These are phyloP conservation scores for Polychaeton citri DNA, from an alignment of 2,329 filamentous ascomycete genomes.

Conservation along the genomic window DNA sequence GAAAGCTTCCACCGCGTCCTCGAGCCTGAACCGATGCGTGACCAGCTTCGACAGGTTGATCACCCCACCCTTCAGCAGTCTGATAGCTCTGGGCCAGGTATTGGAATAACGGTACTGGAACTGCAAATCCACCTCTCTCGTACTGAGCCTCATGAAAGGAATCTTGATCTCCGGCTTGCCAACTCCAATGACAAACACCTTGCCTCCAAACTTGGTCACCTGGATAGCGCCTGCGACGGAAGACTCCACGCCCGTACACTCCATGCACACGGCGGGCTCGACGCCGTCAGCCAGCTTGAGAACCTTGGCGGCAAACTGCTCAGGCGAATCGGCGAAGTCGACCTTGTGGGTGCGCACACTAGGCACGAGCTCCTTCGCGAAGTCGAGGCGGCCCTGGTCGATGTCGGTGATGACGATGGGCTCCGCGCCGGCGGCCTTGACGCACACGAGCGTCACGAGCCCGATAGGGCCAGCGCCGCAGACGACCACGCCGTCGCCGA, in stretches of 20 bases:
- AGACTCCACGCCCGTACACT: constrained; percentile 91
- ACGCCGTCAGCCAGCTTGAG: constrained; percentile 61
- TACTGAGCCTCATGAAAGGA: constrained; percentile 86
- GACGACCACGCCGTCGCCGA: constrained; percentile 79
- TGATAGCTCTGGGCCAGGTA: constrained; percentile 89
- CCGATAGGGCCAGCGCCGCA: constrained; percentile 93
- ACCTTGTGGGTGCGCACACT: constrained; percentile 71
- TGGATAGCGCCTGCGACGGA: constrained; percentile 78
- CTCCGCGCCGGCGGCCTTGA: constrained; percentile 72
- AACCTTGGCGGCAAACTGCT: constrained; percentile 58
- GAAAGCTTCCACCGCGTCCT: constrained; percentile 82
- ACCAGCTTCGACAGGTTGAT: constrained; percentile 71
- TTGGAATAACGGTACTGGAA: constrained; percentile 96
- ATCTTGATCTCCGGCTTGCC: constrained; percentile 92
- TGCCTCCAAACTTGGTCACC: constrained; percentile 85
- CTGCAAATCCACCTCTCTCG: constrained; percentile 84
- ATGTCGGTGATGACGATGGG: constrained; percentile 93
- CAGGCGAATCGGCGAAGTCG: constrained; percentile 45
- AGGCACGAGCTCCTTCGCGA: constrained; percentile 73
- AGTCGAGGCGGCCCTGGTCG: constrained; percentile 68
- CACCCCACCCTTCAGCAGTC: constrained; percentile 71
- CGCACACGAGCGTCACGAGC: constrained; percentile 74
- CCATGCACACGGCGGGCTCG: constrained; percentile 70
- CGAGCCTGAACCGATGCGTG: constrained; percentile 73
- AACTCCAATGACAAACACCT: constrained; percentile 92